A percentile compares a stretch with the other conserved stretches of the same genome.
These are phyloP conservation scores for Fomitopsis serialis DNA, from an alignment of 768 basidiomycete genomes.

Conservation along the genomic window DNA sequence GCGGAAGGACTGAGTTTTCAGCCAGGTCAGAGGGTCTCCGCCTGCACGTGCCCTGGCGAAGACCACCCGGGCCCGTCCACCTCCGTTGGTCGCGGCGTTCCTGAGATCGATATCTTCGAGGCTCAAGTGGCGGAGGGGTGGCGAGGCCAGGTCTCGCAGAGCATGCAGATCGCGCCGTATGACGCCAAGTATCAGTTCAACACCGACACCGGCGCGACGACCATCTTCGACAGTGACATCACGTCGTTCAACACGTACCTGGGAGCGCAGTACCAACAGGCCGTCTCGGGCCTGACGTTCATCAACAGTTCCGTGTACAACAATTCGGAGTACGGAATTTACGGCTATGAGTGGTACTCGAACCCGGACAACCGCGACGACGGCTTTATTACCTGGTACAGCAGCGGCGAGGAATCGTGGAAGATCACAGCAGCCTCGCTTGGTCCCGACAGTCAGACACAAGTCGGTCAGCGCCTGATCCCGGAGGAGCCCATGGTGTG, in stretches of 20 bases:
- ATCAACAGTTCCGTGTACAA: slow-evolving; percentile 54
- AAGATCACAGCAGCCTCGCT: slow-evolving; percentile 58
- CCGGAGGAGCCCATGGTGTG: slow-evolving; percentile 92
- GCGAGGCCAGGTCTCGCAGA: slow-evolving; percentile 72
- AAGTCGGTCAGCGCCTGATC: slow-evolving; percentile 62
- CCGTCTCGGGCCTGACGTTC: slow-evolving; percentile 57
- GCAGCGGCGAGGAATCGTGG: slow-evolving; percentile 66
- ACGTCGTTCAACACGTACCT: slow-evolving; percentile 62
- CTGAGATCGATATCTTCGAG: slow-evolving; percentile 93
- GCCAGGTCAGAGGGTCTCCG: slow-evolving; percentile 81
- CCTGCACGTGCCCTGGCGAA: slow-evolving; percentile 81
- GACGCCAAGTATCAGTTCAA: slow-evolving; percentile 62
- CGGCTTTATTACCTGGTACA: slow-evolving; percentile 86
- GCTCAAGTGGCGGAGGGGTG: slow-evolving; percentile 53
- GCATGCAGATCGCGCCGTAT: slow-evolving; percentile 76
- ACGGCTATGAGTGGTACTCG: slow-evolving; percentile 80
- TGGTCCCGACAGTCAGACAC: slow-evolving; percentile 53
- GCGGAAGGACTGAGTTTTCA: slow-evolving; percentile 64
- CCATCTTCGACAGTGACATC: slow-evolving; percentile 43
- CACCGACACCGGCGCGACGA: slow-evolving; percentile 44
- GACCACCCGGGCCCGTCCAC: slow-evolving; percentile 85
- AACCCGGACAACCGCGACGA: slow-evolving; percentile 57
- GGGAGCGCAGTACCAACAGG: slow-evolving; percentile 73
- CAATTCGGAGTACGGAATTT: slow-evolving; percentile 48
- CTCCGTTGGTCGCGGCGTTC: slow-evolving; percentile 64